A percentile compares a stretch with the other conserved stretches of the same genome.
Conservation (phyloP, 208 protist species). For the Vickermania ingenoplastis region DNA sequence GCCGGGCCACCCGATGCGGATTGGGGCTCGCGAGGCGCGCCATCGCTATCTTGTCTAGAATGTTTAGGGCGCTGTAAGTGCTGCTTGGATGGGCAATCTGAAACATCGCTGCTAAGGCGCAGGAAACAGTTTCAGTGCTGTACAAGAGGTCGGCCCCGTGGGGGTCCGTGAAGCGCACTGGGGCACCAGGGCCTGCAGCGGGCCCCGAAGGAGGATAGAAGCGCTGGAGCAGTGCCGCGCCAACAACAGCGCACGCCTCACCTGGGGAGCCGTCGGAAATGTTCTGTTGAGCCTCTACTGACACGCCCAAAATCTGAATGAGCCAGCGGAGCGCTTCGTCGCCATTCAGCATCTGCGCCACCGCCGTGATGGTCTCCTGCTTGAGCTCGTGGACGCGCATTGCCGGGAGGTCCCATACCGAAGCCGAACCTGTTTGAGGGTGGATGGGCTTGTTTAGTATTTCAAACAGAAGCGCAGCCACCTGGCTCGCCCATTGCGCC, state of each 20-base stretch:
- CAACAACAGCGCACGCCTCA: too few relatives aligned
- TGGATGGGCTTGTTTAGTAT: slow-evolving; percentile 44
- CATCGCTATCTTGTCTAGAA: neutral
- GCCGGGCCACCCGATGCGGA: neutral
- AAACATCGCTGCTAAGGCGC: neutral
- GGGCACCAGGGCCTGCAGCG: too few relatives aligned
- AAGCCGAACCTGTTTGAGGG: slow-evolving; percentile 24
- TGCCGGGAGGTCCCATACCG: slow-evolving; percentile 33
- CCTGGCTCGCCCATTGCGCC: slow-evolving; percentile 5
- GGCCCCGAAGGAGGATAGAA: too few relatives aligned
- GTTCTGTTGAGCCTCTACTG: too few relatives aligned
- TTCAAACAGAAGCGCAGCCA: slow-evolving; percentile 33
- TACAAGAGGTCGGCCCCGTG: neutral
- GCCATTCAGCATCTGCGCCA: slow-evolving; percentile 10
- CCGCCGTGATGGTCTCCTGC: slow-evolving; percentile 15
- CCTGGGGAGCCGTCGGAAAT: too few relatives aligned
- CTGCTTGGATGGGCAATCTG: neutral
- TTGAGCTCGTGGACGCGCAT: slow-evolving; percentile 11
- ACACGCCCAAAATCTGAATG: slow-evolving; percentile 2
- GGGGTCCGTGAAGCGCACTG: neutral
- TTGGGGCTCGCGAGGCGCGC: neutral
- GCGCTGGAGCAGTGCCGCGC: too few relatives aligned
- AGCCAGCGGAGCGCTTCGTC: slow-evolving; percentile 26
- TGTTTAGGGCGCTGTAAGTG: neutral
- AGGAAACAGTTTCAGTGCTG: neutral